Evolutionary conservation across 2,329 filamentous ascomycete species (phyloP).

Genomic region (Ceratocystis cubensis): DNA sequence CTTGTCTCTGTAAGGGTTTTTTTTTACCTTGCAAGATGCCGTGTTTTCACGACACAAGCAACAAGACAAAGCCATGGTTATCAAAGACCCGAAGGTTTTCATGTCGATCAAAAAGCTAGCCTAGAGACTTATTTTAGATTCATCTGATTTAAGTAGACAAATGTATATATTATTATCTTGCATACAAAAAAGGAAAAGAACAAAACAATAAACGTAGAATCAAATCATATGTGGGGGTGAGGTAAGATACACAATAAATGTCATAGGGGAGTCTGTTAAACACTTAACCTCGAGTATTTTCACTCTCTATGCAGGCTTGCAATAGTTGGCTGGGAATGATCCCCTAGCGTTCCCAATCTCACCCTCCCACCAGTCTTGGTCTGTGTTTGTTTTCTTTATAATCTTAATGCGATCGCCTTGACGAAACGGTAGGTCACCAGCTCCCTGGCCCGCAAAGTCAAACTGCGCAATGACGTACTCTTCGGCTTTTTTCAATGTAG

Average conservation of each 20-base stretch:
- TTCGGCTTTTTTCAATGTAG: slow-evolving; percentile 43
- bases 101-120: neutral
- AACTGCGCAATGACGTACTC: slow-evolving; percentile 62
- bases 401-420: slow-evolving; percentile 70
- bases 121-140: too few species aligned
- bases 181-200: neutral
- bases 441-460: slow-evolving; percentile 56
- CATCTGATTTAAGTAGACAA: neutral
- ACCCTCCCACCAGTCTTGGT: slow-evolving; percentile 81
- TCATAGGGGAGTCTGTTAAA: neutral
- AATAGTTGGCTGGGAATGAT: slow-evolving; percentile 76
- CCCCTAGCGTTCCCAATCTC: slow-evolving; percentile 57
- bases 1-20: neutral
- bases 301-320: slow-evolving; percentile 33
- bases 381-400: slow-evolving; percentile 63
- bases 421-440: slow-evolving; percentile 59
- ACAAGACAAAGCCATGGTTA: too few species aligned
- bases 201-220: neutral
- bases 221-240: neutral
- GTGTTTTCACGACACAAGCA: too few species aligned
- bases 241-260: too few species aligned
- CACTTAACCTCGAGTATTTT: neutral
- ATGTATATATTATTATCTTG: slow-evolving; percentile 5
- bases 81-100: neutral
- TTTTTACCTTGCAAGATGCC: too few species aligned